Evolutionary conservation across 176 grass and related monocot species (phyloP), one percentile per base, ranked within the genome.

Genomic region (Lolium multiflorum): DNA sequence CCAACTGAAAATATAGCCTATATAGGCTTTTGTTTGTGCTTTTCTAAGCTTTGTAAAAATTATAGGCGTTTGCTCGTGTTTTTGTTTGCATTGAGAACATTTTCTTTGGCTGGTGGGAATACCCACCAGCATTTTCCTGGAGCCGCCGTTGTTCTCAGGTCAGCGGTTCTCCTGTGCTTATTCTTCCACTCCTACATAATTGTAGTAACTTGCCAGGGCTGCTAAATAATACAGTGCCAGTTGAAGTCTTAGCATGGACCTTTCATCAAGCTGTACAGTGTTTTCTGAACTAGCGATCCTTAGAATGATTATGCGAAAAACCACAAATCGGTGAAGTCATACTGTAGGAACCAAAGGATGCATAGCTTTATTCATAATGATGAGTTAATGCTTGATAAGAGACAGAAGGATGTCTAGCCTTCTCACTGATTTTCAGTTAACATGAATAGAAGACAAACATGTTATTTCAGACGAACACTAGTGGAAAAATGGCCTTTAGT

Each of bases 391-490:
- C 18, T 59, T 59, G 7, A 21, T 59, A 59, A n/a, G 56, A 6
- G 56, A 59, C 7, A 3, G 7, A 21, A 59, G 20, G 20, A 59
- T 59, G 56, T n/a, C 17, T 10, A 59, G 20, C 18, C 56, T 59
- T 21, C 5, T 21, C 18, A 59, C 56, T 21, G 20, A 59, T 59
- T 18, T 21, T 9, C 59, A 62, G 22, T 25, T 62, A 62, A 62
- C 59, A 13, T 62, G 59, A 10, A 25, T 62, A 25, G 21, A 62
- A 62, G 7, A 62, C 4, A 61, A 10, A 62, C 8, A 11, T 61
- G 58, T 61, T 61, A 61, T 61, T 61, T 18, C 55, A 61, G 58
- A 61, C 57, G n/a, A n/a, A n/a, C n/a, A n/a, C n/a, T n/a, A n/a
- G n/a, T n/a, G n/a, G n/a, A n/a, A n/a, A n/a, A n/a, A n/a, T n/a